Base-by-base conservation (phyloP, 1,284 basidiomycete species). In the Apiotrichum akiyoshidainum region DNA sequence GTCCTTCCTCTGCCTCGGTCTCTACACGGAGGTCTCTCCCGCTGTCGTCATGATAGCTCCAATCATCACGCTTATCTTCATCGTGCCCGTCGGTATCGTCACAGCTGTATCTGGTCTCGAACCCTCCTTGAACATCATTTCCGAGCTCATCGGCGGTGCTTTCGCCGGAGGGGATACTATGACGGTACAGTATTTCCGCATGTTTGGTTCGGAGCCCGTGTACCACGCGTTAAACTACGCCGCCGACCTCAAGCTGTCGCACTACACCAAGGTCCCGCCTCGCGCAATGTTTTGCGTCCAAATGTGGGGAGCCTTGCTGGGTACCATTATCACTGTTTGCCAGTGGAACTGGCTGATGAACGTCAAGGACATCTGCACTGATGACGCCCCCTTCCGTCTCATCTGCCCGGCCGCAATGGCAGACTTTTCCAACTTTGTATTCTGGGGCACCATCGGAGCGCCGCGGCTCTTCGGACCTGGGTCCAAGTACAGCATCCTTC, bases 381-480 rank as follows among this genome's bases (percentile, higher is more conserved):
- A 17, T 11, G 48, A 49, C n/a, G 48, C 48, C 19, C 48, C 48
- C 1, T 49, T 49, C 48, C 34, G 48, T 10, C 48, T 49, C 19
- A 49, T 49, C 48, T 49, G 48, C 48, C 48, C 48, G 9, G 35
- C 11, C 12, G 48, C n/a, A n/a, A n/a, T n/a, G n/a, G n/a, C n/a
- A n/a, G n/a, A n/a, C n/a, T n/a, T n/a, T n/a, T n/a, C n/a, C n/a
- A n/a, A n/a, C n/a, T n/a, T n/a, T n/a, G 39, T 49, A 34, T 49
- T 49, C 48, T 49, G 48, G 48, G 48, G 48, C 48, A 37, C 48
- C 1, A 35, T 49, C 12, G 48, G 48, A 8, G 35, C 35, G n/a
- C 17, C 8, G 10, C 48, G 48, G n/a, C 48, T 49, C 34, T 49
- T 49, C 19, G 48, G 48, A 2, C 26, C 12, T 5, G 14, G 14